Evolutionary conservation across 2,329 filamentous ascomycete genomes (phyloP), one percentile per base, ranked within the genome.

Genomic region (Penicillium hordei): DNA sequence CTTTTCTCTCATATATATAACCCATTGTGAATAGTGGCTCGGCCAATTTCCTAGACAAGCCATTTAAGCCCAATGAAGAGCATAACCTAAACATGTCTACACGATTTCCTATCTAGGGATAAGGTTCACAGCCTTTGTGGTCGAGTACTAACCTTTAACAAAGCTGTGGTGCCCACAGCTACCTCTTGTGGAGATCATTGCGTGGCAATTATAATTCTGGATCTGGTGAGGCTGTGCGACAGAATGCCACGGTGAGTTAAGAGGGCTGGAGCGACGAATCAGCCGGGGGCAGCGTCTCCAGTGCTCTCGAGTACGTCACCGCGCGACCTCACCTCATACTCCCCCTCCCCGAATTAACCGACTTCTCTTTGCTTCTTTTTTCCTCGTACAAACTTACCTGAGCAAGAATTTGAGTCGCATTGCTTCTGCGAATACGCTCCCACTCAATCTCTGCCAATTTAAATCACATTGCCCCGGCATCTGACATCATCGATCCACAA

Each of bases 281-380:
- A 61, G 58, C 53, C 57, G 52, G 55, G 58, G 59, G 67, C 67
- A 72, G 65, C 61, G 64, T 61, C 63, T 58, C 63, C 51, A 54
- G 56, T 59, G 44, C 48, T 60, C 63, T 68, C 68, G 70, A 66
- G 62, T 71, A 72, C 70, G 67, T 72, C 68, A 71, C 69, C 60
- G 63, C 66, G 67, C 70, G 68, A 72, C 68, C 66, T 73, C 68
- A 69, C 57, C 55, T 68, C 62, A 52, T 12, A 19, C 59, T 58
- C 48, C 48, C 53, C 53, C 21, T 3, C 21, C 56, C 48, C 38
- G 60, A 50, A 62, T 59, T 57, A 60, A 63, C 54, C 51, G 34
- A 60, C 50, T 52, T 33, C 51, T 55, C 57, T 57, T 33, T 49
- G 19, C 39, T 58, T 54, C 29, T 27, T 55, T 54, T 36, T 58